Evolutionary conservation across 352 stramenopile genomes (phyloP).

Genomic region (Blastocystis sp.): DNA sequence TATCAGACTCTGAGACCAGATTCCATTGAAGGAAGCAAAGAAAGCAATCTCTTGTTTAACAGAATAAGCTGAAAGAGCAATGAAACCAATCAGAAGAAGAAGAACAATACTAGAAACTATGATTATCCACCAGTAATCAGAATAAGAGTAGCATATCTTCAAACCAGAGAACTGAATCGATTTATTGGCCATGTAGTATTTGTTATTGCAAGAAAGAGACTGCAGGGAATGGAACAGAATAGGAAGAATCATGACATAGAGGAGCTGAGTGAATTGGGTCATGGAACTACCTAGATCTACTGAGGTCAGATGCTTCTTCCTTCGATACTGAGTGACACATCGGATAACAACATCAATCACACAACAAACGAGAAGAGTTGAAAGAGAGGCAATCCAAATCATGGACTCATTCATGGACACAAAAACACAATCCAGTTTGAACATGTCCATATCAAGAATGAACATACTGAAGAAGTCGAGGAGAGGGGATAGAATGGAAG

Average conservation of each 20-base stretch:
- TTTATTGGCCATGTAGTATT: background rate
- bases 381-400: background rate
- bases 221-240: conserved; percentile 19
- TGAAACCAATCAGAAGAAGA: background rate
- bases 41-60: background rate
- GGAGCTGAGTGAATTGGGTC: background rate
- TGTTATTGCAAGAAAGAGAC: conserved; percentile 47
- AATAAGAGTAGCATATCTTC: background rate
- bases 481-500: background rate
- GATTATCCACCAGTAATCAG: background rate
- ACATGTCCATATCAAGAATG: conserved; percentile 14
- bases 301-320: background rate
- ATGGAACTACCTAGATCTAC: background rate
- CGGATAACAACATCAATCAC: background rate
- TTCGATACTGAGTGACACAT: background rate
- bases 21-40: background rate
- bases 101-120: background rate
- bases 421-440: conserved; percentile 18
- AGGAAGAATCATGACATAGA: background rate
- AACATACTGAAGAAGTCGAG: conserved; percentile 34
- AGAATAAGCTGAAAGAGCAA: background rate
- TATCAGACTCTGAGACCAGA: background rate
- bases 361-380: background rate
- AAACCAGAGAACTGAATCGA: background rate
- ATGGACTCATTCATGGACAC: background rate